Base-by-base conservation (phyloP, 805 yeast genomes). In the Ogataea dorogensis region DNA sequence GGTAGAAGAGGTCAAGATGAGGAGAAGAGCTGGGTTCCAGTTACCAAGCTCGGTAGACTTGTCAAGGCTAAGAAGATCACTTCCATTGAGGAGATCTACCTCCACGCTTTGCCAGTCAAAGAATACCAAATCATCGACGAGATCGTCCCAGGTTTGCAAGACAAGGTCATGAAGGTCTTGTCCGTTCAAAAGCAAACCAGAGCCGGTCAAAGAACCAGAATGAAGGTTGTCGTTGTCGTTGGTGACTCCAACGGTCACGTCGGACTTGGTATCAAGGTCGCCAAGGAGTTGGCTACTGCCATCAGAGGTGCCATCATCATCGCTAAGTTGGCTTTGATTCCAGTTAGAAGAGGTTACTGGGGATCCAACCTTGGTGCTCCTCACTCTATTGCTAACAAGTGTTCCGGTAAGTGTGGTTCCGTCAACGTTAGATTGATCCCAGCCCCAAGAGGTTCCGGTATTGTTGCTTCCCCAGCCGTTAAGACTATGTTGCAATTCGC, bases 291-390 rank as follows among this genome's bases (percentile, higher is more conserved):
- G 67, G 98, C 98, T 63, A 88, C 97, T 65, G 98, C 98, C 70
- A 93, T 93, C 79, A 88, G 96, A 78, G 96, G 98, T 63, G 98
- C 98, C 64, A 91, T 93, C 78, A 81, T 88, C 81, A 88, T 93
- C 68, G 98, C 98, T 72, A 93, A 93, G 81, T 82, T 93, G 67
- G 84, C 96, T 59, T 84, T 93, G 74, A 88, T 93, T 70, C 98
- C 98, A 70, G 91, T 93, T 79, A 91, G 98, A 84, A 88, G 98
- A 83, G 98, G 98, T 80, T 93, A 93, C 93, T 93, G 98, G 98
- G 98, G 98, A 77, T 75, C 95, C 71, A 87, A 88, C 81, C 86
- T 93, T 74, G 98, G 98, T 83, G 84, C 86, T 73, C 98, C 98
- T 68, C 98, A 93, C 85, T 86, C 98, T 58, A 83, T 91, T 68